A percentile compares a stretch with the other conserved stretches of the same genome.
phyloP scores from a whole-genome alignment of 2,329 filamentous ascomycete species.

The Arachnomyces sp. region DNA sequence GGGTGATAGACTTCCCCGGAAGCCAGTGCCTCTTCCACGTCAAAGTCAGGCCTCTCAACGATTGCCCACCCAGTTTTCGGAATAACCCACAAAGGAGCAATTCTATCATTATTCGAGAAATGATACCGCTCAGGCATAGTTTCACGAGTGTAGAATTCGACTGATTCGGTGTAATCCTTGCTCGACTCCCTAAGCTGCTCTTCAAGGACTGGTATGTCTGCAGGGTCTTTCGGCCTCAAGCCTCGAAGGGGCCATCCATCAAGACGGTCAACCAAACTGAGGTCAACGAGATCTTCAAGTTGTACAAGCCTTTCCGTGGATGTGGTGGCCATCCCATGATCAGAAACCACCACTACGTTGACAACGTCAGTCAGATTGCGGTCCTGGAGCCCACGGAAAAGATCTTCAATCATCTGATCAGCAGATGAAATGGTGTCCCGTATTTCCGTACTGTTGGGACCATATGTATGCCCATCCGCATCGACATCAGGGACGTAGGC shows the following conservation, averaged over 20 bases:
- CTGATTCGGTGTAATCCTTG: conserved; percentile 50
- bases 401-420: conserved; percentile 68
- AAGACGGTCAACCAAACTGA: conserved; percentile 65
- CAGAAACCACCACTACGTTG: conserved; percentile 91
- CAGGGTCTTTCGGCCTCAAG: conserved; percentile 64
- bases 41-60: conserved; percentile 69
- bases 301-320: conserved; percentile 72
- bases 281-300: conserved; percentile 79
- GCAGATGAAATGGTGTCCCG: conserved; percentile 66
- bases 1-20: conserved; percentile 66
- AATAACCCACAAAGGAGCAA: conserved; percentile 90
- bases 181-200: conserved; percentile 43
- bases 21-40: conserved; percentile 58
- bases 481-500: conserved; percentile 94
- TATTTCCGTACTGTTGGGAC: conserved; percentile 92
- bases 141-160: conserved; percentile 77
- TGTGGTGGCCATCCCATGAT: conserved; percentile 97
- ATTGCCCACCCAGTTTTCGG: conserved; percentile 91
- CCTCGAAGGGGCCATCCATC: conserved; percentile 95
- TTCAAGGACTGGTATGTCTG: conserved; percentile 61
- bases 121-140: conserved; percentile 92
- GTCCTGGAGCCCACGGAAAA: conserved; percentile 67
- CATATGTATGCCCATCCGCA: conserved; percentile 73
- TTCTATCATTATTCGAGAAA: conserved; percentile 78
- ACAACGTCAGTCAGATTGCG: conserved; percentile 84